A percentile compares a stretch with the other conserved stretches of the same genome.
Evolutionary conservation across 2,329 filamentous ascomycete species (phyloP).

Genomic region (Aspergillus sp.): DNA sequence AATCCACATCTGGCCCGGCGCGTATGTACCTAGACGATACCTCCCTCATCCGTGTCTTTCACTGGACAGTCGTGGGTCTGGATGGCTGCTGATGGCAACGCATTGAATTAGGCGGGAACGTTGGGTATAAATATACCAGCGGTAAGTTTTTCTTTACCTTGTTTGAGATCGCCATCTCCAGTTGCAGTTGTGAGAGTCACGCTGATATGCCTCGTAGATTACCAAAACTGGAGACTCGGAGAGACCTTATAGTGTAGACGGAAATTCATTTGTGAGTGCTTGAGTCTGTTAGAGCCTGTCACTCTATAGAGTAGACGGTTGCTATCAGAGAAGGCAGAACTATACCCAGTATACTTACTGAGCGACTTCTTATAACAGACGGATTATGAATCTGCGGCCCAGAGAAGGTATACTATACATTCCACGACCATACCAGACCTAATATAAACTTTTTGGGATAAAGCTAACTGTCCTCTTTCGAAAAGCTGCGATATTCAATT

Average conservation of each 20-base stretch:
- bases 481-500: constrained; percentile 25
- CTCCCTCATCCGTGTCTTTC: neutral
- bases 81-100: neutral
- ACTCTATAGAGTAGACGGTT: neutral
- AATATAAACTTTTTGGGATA: no score
- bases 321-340: neutral
- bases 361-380: constrained; percentile 10
- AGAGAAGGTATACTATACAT: constrained; percentile 18
- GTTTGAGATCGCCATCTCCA: neutral
- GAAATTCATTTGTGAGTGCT: constrained; percentile 24
- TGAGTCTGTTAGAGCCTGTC: neutral
- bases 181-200: neutral
- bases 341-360: neutral
- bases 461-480: neutral
- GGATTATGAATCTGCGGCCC: constrained; percentile 18
- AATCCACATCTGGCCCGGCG: neutral
- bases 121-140: constrained; percentile 11
- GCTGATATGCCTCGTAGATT: constrained; percentile 12
- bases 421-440: no score
- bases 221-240: constrained; percentile 18
- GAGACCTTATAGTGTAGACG: constrained; percentile 24
- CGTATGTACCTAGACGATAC: neutral
- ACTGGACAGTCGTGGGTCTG: neutral
- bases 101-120: constrained; percentile 6
- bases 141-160: constrained; percentile 6